Base-by-base conservation (phyloP, 768 basidiomycete genomes). In the Hypsizygus marmoreus region DNA sequence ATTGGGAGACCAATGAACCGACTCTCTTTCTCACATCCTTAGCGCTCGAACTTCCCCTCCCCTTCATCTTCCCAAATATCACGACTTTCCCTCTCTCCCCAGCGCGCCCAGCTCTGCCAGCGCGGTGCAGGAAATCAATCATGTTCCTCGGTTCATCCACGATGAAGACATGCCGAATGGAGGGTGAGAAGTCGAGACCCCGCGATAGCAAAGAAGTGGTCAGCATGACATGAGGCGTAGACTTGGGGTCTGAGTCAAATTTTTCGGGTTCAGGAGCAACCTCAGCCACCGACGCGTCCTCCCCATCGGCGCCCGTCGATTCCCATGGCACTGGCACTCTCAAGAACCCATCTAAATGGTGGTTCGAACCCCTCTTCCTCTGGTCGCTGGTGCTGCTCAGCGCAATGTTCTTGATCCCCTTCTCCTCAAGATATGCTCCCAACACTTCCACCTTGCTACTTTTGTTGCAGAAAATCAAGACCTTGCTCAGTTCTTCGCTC, bases 191-290 rank as follows among this genome's bases (percentile, higher is more conserved):
- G 63, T 97, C 94, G 1, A 95, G 77, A 1, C 94, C 94, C 14
- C 94, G 81, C 8, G 91, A 92, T 20, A 97, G 82, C 25, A 97
- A 74, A 4, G 92, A 95, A 0, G 94, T 97, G 25, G 94, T 95
- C 43, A 95, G 76, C 56, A 97, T 73, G 29, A 95, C 84, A 44
- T 80, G 80, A 12, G 86, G 81, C 0, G 66, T 65, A 6, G 67
- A 58, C 35, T 69, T 62, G 2, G 64, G 62, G 48, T 67, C 64
- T 38, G 50, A 63, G 20, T 4, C 51, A 62, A 33, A 32, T 53
- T 45, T 23, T 25, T 23, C 4, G 45, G 39, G 16, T 10, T 26
- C 39, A 17, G 22, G 13, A 28, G 39, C 47, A n/a, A n/a, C n/a
- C n/a, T n/a, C n/a, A 23, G 48, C 38, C 11, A 35, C 20, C 39